Conservation (phyloP, 495 filamentous ascomycete species). For the Aspergillus mulundensis region DNA sequence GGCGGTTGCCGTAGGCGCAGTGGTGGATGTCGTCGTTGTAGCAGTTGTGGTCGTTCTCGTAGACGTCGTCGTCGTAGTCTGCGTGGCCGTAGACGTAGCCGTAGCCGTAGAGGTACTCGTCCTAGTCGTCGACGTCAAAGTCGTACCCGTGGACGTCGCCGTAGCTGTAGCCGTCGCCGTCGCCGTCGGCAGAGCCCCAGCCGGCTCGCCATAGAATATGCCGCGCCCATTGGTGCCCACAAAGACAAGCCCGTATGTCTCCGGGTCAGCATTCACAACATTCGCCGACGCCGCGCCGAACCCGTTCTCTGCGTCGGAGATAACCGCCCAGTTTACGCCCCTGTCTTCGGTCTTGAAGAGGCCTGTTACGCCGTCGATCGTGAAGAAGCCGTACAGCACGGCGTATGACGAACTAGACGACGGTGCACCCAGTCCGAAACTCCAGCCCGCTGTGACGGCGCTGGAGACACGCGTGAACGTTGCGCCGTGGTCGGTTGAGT, state of each 20-base stretch:
- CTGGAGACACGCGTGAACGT: slow-evolving; percentile 9
- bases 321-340: slow-evolving; percentile 10
- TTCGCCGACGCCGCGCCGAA: slow-evolving; percentile 13
- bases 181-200: slow-evolving; percentile 1
- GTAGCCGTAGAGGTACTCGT: neutral
- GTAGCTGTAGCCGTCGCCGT: neutral
- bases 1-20: neutral
- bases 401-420: neutral
- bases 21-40: neutral
- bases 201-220: slow-evolving; percentile 12
- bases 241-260: slow-evolving; percentile 8
- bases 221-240: slow-evolving; percentile 15
- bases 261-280: slow-evolving; percentile 12
- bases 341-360: slow-evolving; percentile 14
- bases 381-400: slow-evolving; percentile 14
- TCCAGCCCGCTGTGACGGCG: slow-evolving; percentile 8
- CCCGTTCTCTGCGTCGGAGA: slow-evolving; percentile 11
- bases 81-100: neutral
- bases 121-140: neutral
- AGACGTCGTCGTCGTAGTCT: neutral
- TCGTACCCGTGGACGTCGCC: slow-evolving; percentile 1
- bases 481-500: slow-evolving; percentile 13
- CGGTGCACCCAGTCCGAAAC: slow-evolving; percentile 10
- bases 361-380: slow-evolving; percentile 8
- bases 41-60: neutral